Evolutionary conservation across 257 asterid species (phyloP).

Genomic region (Nicotiana benthamiana): DNA sequence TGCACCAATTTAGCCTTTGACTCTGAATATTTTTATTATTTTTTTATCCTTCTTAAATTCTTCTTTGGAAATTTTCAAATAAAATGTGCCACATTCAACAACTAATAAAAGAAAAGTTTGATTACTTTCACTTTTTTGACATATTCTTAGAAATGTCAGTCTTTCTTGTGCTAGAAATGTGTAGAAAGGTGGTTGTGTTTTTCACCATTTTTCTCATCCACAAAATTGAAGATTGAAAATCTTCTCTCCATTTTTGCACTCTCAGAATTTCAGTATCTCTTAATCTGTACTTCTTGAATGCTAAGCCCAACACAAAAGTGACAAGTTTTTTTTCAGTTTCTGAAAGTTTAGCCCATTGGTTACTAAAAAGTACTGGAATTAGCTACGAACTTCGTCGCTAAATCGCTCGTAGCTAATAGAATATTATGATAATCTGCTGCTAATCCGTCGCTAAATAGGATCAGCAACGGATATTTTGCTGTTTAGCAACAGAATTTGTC

Average conservation of each 20-base stretch:
- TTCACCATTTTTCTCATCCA: neutral
- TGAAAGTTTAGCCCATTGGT: too few species aligned
- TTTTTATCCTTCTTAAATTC: neutral
- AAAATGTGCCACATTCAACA: conserved; percentile 5
- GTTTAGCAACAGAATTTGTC: too few species aligned
- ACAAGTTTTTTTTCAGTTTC: neutral
- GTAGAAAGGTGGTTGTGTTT: neutral
- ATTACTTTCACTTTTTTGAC: conserved; percentile 5
- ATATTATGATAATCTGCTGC: too few species aligned
- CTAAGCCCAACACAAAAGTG: neutral
- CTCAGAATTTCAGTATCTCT: neutral
- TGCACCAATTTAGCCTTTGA: conserved; percentile 11
- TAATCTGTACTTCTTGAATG: neutral
- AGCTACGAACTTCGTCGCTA: too few species aligned
- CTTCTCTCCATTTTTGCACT: neutral
- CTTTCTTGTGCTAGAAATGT: neutral
- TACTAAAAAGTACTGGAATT: too few species aligned
- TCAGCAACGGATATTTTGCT: too few species aligned
- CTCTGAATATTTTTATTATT: neutral
- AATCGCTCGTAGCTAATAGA: too few species aligned
- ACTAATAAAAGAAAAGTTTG: neutral
- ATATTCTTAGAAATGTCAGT: neutral
- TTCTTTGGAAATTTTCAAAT: conserved; percentile 15
- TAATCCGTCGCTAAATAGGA: too few species aligned
- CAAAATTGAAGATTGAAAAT: neutral